A percentile compares a stretch with the other conserved stretches of the same genome.
Evolutionary conservation across 768 basidiomycete species (phyloP).

Genomic region (Lentinula lateritia): DNA sequence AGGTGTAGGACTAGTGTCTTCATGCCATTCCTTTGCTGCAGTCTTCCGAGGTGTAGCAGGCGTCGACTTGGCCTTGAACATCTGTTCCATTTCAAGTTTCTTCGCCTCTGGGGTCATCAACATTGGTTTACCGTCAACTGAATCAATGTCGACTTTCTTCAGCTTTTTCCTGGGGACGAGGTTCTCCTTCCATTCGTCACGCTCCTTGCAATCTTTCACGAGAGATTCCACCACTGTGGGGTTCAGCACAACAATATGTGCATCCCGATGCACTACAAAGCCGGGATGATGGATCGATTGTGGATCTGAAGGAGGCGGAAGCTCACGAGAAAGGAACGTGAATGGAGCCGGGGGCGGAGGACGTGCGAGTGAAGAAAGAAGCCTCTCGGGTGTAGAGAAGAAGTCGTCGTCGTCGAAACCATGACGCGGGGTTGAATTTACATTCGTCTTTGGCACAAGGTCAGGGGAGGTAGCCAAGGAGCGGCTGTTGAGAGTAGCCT

Average conservation of each 20-base stretch:
- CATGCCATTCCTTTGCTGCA: conserved; percentile 8
- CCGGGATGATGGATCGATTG: conserved; percentile 66
- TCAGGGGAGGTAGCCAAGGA: conserved; percentile 23
- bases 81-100: conserved; percentile 15
- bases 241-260: conserved; percentile 19
- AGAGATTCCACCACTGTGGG: conserved; percentile 1
- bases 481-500: conserved; percentile 9
- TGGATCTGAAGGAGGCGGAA: conserved; percentile 39
- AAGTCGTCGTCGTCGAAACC: conserved; percentile 13
- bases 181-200: conserved; percentile 54
- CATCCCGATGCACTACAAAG: conserved; percentile 53
- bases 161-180: conserved; percentile 39
- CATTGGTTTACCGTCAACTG: conserved; percentile 13
- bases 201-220: conserved; percentile 18
- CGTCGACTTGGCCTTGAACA: conserved; percentile 17
- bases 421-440: not conserved
- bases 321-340: conserved; percentile 28
- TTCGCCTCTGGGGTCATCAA: conserved; percentile 18
- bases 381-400: conserved; percentile 15
- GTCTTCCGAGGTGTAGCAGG: conserved; percentile 21
- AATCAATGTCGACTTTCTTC: conserved; percentile 30
- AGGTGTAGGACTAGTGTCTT: conserved; percentile 20
- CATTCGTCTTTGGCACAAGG: conserved; percentile 12
- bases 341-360: conserved; percentile 10
- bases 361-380: conserved; percentile 8